Base-by-base conservation (phyloP, 2,329 filamentous ascomycete genomes). In the Botrytis aclada region DNA sequence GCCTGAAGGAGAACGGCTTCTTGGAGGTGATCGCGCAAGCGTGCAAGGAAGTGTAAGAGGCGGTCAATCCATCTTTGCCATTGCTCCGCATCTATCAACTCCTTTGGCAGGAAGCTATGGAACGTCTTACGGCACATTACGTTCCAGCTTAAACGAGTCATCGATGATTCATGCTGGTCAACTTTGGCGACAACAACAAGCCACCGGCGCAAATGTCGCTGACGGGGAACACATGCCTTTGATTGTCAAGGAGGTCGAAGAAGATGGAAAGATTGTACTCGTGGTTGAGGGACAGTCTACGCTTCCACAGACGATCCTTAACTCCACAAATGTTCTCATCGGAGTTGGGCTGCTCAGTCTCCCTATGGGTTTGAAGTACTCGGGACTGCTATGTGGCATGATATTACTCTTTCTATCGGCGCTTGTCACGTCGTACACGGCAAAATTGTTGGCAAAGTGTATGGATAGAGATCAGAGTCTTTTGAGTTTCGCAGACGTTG, bases 211-310 rank as follows among this genome's bases (percentile, higher is more conserved):
- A 20, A 82, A 82, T n/a, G 77, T 84, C 32, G 82, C 84, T 0
- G 88, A 89, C 75, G 87, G 87, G 41, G 90, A 92, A 78, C 85
- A 88, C 45, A 90, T 93, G 76, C 93, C 93, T 2, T 87, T 98
- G 72, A 84, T 97, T n/a, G 91, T 98, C 70, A 95, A 94, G 83
- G 92, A 95, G 81, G 88, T 97, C 20, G 93, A 97, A 80, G 93
- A 96, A 78, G 94, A 96, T 77, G 94, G 96, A 60, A 94, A 92
- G 79, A 88, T 95, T 65, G 89, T 97, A 72, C 88, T 95, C 77
- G 88, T 95, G 3, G 90, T 97, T 3, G 92, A 97, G 75, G 95
- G 95, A 56, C 94, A 97, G 83, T 97, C 94, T n/a, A 99, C 95
- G 1, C 86, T 98, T 25, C 94, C 94, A 0, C 95, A 98, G 84